These are phyloP conservation scores for Eucalyptus erythrocorys DNA, from an alignment of 345 rosid species.

Conservation along the genomic window DNA sequence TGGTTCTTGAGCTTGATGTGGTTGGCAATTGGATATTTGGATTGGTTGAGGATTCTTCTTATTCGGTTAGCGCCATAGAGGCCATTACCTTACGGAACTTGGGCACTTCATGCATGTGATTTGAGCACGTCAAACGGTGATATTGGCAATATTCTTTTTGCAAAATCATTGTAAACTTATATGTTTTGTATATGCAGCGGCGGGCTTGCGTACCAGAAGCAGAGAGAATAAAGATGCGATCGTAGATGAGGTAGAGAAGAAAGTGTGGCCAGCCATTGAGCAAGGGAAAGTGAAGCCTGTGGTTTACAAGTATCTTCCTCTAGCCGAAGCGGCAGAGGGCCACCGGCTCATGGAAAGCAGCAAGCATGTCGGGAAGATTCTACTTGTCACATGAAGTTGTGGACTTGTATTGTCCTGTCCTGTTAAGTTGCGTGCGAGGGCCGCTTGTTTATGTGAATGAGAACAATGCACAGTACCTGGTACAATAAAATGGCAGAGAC, in stretches of 20 bases:
- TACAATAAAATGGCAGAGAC: background rate
- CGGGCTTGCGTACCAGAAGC: constrained; percentile 66
- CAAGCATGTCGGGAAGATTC: constrained; percentile 68
- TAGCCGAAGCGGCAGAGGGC: constrained; percentile 55
- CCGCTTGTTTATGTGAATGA: background rate
- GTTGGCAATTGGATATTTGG: background rate
- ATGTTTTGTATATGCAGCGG: constrained; percentile 29
- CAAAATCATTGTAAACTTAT: background rate
- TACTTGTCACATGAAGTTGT: constrained; percentile 35
- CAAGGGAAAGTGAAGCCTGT: constrained; percentile 70
- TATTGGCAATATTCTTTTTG: background rate
- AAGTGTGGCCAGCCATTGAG: constrained; percentile 74
- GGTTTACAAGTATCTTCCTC: constrained; percentile 35
- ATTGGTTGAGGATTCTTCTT: background rate
- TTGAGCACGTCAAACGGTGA: background rate
- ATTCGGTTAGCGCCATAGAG: background rate
- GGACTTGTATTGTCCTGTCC: background rate
- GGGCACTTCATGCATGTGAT: background rate
- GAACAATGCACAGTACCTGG: background rate
- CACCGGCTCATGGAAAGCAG: constrained; percentile 76
- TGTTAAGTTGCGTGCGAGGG: background rate
- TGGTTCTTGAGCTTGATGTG: background rate
- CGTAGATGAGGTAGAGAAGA: constrained; percentile 67
- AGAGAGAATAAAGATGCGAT: constrained; percentile 56
- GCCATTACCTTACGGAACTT: background rate